Percentiles rank a stretch among this genome's conserved stretches.
Conservation (phyloP, 495 filamentous ascomycete species). For the Tuber melanosporum region DNA sequence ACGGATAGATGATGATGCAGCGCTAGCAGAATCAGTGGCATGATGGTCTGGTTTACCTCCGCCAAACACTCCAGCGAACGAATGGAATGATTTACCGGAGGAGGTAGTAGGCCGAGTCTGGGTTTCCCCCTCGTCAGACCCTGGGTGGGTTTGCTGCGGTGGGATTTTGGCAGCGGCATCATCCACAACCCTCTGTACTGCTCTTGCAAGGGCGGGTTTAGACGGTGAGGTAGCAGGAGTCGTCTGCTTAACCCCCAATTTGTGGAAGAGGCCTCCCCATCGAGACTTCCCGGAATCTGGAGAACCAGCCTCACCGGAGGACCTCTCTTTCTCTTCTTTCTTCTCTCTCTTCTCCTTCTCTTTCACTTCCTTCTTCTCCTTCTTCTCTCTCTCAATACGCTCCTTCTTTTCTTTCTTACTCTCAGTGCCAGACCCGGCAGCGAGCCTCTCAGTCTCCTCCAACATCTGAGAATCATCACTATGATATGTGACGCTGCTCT, state of each 20-base stretch:
- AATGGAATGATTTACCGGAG: not conserved
- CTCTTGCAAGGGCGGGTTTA: not conserved
- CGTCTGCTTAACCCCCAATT: not conserved
- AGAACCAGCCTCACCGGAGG: not conserved
- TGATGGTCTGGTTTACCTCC: not conserved
- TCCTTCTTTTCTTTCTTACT: slow-evolving; percentile 10
- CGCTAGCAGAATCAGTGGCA: not conserved
- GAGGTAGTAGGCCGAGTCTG: not conserved
- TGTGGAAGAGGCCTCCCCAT: not conserved
- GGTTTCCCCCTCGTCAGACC: slow-evolving; percentile 1
- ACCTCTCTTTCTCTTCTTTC: slow-evolving; percentile 3
- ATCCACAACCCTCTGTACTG: not conserved
- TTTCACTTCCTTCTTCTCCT: slow-evolving; percentile 14
- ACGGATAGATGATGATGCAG: not conserved
- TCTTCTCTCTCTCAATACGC: slow-evolving; percentile 20
- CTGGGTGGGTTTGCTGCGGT: not conserved
- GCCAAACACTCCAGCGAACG: not conserved
- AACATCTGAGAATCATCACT: slow-evolving; percentile 1
- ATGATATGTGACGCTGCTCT: not conserved
- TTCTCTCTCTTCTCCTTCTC: slow-evolving; percentile 5
- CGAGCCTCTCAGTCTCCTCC: slow-evolving; percentile 1
- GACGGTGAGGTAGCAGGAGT: not conserved
- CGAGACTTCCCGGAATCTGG: not conserved
- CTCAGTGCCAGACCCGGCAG: not conserved
- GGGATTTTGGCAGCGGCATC: not conserved